Percentiles rank a stretch among this genome's conserved stretches.
These are phyloP conservation scores for Phoma sp. DNA, from an alignment of 2,329 filamentous ascomycete species.

Conservation along the genomic window DNA sequence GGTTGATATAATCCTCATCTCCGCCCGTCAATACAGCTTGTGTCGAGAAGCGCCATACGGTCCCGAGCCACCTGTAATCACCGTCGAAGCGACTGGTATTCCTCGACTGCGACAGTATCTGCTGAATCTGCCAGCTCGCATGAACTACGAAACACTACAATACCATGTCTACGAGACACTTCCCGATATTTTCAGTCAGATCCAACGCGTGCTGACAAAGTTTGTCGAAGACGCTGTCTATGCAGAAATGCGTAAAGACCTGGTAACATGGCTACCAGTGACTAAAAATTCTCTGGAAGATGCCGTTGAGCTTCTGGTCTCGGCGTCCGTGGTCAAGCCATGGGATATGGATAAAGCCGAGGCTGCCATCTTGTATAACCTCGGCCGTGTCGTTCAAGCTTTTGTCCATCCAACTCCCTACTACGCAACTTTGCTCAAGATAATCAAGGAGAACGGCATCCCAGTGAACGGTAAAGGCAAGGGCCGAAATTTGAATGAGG, in stretches of 20 bases:
- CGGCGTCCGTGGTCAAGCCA: neutral
- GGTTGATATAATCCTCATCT: slow-evolving; percentile 5
- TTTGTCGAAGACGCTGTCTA: slow-evolving; percentile 11
- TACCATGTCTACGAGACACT: slow-evolving; percentile 14
- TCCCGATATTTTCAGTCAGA: neutral
- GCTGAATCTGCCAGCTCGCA: slow-evolving; percentile 2
- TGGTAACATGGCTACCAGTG: neutral
- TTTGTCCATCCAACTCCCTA: slow-evolving; percentile 4
- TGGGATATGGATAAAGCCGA: neutral
- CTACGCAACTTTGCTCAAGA: slow-evolving; percentile 13
- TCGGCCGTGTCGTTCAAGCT: neutral
- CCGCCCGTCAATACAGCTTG: slow-evolving; percentile 7
- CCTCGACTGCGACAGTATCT: slow-evolving; percentile 12
- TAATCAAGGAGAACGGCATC: slow-evolving; percentile 20
- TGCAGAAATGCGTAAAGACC: slow-evolving; percentile 10
- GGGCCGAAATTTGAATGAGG: slow-evolving; percentile 15
- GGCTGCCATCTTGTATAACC: neutral
- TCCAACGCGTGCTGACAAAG: slow-evolving; percentile 4
- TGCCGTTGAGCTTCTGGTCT: neutral
- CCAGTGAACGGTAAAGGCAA: slow-evolving; percentile 8
- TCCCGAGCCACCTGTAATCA: neutral
- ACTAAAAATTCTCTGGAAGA: neutral
- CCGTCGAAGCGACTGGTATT: slow-evolving; percentile 3
- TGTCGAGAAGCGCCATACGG: neutral
- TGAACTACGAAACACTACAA: slow-evolving; percentile 8